Evolutionary conservation across 805 yeast species (phyloP).

Genomic region (Spathaspora arborariae): DNA sequence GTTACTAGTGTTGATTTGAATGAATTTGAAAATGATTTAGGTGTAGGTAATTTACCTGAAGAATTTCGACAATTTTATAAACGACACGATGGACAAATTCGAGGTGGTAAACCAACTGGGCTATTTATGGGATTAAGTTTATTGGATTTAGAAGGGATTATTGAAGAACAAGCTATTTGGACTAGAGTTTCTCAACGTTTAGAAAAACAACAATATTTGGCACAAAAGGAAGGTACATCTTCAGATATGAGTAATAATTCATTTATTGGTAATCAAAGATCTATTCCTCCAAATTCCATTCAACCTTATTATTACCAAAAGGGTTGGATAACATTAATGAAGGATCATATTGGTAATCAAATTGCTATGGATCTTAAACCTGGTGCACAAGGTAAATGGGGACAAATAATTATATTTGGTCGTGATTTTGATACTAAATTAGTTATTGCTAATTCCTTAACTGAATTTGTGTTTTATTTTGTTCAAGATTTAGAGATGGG

Average conservation of each 20-base stretch:
- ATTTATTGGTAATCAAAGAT: conserved; percentile 31
- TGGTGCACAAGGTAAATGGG: conserved; percentile 36
- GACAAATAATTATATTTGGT: conserved; percentile 42
- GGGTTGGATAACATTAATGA: conserved; percentile 41
- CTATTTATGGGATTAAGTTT: conserved; percentile 40
- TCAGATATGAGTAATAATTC: conserved; percentile 19
- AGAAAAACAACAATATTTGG: conserved; percentile 32
- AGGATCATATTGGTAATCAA: conserved; percentile 42
- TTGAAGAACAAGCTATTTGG: conserved; percentile 42
- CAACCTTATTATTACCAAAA: conserved; percentile 33
- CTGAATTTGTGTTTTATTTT: conserved; percentile 36
- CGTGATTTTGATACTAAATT: conserved; percentile 43
- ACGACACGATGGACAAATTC: conserved; percentile 43
- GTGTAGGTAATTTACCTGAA: conserved; percentile 35
- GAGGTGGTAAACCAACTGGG: conserved; percentile 45
- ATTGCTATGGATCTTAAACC: conserved; percentile 41
- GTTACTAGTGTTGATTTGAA: conserved; percentile 44
- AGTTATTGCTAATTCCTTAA: conserved; percentile 34
- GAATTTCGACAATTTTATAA: conserved; percentile 44
- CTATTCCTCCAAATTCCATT: conserved; percentile 35
- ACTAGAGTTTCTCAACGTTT: conserved; percentile 37
- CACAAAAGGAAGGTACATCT: conserved; percentile 17
- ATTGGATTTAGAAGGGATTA: conserved; percentile 40
- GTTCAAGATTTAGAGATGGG: conserved; percentile 41
- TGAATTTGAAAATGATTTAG: conserved; percentile 43